Evolutionary conservation across 2,329 filamentous ascomycete species (phyloP), one percentile per base, ranked within the genome.

Genomic region (Sarocladium oryzae): DNA sequence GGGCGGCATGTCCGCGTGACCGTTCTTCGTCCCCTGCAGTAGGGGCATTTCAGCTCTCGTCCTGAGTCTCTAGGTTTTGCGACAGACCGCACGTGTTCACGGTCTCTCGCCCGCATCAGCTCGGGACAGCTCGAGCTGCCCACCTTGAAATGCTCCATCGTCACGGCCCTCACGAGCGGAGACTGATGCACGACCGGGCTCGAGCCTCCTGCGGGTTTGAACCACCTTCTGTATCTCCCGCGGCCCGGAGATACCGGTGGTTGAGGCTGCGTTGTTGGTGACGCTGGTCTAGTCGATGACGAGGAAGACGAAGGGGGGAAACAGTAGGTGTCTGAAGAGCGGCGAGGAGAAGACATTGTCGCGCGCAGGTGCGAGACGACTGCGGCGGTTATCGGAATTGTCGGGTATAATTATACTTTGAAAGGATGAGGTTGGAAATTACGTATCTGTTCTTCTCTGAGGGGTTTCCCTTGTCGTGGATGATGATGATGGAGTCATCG

Each of bases 51-150:
- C n/a, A n/a, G n/a, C n/a, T n/a, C n/a, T n/a, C n/a, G n/a, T n/a
- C n/a, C n/a, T n/a, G n/a, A n/a, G n/a, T n/a, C n/a, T n/a, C n/a
- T n/a, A n/a, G n/a, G n/a, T n/a, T n/a, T n/a, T n/a, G n/a, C n/a
- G n/a, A n/a, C n/a, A n/a, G n/a, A n/a, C n/a, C n/a, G n/a, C n/a
- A 48, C 43, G 3, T 18, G 9, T 21, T 23, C 28, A 33, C 33
- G 7, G 16, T 11, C 21, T 13, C 43, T 16, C 13, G 26, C 33
- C 11, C 43, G 43, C 9, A 32, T 23, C 16, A 48, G n/a, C 43
- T 48, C 43, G 4, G 43, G 43, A 20, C 43, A 48, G 43, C 43
- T 48, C 24, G 26, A 48, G 16, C 43, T 48, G 10, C 43, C 28
- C 4, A 26, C 43, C 28, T 48, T 48, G 43, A 48, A 48, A 33